Percentiles rank a stretch among this genome's conserved stretches.
phyloP scores from a whole-genome alignment of 805 yeast genomes.

The Kluyveromyces siamensis region DNA sequence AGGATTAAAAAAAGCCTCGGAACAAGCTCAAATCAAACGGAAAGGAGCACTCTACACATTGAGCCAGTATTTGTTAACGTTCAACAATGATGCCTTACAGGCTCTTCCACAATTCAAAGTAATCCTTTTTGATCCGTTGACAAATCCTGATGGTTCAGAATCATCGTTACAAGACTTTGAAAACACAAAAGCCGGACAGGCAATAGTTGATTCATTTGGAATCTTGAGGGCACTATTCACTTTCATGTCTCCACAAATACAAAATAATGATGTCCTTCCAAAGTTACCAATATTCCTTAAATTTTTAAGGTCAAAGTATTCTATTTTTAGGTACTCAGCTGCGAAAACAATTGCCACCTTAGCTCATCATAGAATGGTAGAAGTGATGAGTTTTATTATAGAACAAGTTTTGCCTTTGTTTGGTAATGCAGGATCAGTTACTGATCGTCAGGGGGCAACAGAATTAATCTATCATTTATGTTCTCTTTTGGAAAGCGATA shows the following conservation, averaged over 20 bases:
- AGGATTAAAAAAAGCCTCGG: constrained; percentile 52
- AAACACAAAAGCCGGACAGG: constrained; percentile 52
- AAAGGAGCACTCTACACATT: constrained; percentile 74
- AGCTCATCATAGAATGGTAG: constrained; percentile 58
- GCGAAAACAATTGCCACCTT: constrained; percentile 82
- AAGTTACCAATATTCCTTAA: constrained; percentile 43
- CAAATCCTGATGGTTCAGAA: constrained; percentile 26
- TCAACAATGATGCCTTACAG: constrained; percentile 45
- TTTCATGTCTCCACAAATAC: constrained; percentile 40
- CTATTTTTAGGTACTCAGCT: constrained; percentile 83
- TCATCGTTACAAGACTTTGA: constrained; percentile 15
- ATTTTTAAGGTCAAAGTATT: constrained; percentile 55
- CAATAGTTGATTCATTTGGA: constrained; percentile 79
- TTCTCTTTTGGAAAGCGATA: constrained; percentile 74
- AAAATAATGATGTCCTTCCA: constrained; percentile 38
- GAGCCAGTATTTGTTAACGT: constrained; percentile 45
- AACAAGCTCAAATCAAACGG: constrained; percentile 71
- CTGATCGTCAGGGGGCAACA: constrained; percentile 85
- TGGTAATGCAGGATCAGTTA: constrained; percentile 60
- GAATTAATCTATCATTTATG: constrained; percentile 86
- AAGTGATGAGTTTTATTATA: constrained; percentile 73
- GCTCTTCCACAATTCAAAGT: constrained; percentile 58
- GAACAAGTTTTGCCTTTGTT: constrained; percentile 69
- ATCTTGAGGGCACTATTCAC: constrained; percentile 68
- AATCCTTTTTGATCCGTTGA: constrained; percentile 59